phyloP scores from a whole-genome alignment of 148 eudicot genomes.

The Polygonum maritimum region DNA sequence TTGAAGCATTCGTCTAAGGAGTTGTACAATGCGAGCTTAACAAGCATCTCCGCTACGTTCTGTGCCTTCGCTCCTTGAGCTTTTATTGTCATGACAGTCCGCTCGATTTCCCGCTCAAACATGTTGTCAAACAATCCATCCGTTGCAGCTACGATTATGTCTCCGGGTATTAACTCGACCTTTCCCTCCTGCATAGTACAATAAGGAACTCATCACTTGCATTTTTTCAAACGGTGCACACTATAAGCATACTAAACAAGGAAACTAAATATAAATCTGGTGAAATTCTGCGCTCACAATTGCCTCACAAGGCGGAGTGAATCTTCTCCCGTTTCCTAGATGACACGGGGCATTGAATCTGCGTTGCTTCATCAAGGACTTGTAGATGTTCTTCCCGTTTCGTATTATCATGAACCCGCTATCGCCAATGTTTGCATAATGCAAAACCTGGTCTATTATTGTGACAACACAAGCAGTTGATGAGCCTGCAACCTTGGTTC shows the following conservation, averaged over 20 bases:
- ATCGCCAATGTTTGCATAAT: constrained; percentile 16
- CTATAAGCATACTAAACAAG: too few species aligned
- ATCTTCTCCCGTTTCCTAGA: constrained; percentile 13
- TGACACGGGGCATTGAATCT: constrained; percentile 24
- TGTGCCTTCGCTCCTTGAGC: constrained; percentile 1
- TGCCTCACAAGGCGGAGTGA: constrained; percentile 11
- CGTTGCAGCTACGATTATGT: constrained; percentile 20
- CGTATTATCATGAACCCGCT: constrained; percentile 20
- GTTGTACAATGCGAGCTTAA: constrained; percentile 8
- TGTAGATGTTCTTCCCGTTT: constrained; percentile 11
- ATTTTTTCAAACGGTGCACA: too few species aligned
- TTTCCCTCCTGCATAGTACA: constrained; percentile 1
- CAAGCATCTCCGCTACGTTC: constrained; percentile 9
- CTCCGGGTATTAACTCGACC: constrained; percentile 13
- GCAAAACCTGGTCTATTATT: constrained; percentile 15
- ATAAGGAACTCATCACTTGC: not conserved
- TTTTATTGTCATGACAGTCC: not conserved
- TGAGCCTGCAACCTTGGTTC: constrained; percentile 16
- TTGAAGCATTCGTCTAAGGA: constrained; percentile 8
- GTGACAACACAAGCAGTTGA: constrained; percentile 22
- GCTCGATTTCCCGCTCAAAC: constrained; percentile 11
- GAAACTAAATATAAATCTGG: not conserved
- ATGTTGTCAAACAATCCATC: constrained; percentile 29
- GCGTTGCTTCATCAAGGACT: constrained; percentile 14
- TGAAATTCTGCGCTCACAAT: constrained; percentile 1